Evolutionary conservation across 441 rosid genomes (phyloP).

Genomic region (Jatropha multifida): DNA sequence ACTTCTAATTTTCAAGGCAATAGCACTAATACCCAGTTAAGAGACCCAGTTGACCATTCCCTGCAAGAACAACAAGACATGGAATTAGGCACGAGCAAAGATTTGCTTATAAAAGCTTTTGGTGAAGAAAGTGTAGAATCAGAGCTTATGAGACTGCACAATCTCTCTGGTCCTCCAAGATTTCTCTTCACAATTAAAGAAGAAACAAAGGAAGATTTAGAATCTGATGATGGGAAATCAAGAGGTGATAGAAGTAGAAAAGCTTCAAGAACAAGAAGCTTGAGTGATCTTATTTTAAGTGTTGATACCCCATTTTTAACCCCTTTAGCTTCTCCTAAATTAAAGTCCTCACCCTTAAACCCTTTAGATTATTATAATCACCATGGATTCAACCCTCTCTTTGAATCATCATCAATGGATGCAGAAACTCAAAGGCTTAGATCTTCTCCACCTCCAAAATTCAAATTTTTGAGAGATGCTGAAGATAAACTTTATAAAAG

Average conservation of each 20-base stretch:
- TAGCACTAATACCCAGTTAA: slow-evolving; percentile 24
- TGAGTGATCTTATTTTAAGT: slow-evolving; percentile 58
- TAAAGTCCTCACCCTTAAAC: slow-evolving; percentile 35
- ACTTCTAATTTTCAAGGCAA: slow-evolving; percentile 30
- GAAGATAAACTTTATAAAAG: slow-evolving; percentile 71
- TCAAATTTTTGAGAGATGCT: slow-evolving; percentile 92
- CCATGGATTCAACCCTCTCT: slow-evolving; percentile 82
- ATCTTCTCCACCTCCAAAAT: slow-evolving; percentile 87
- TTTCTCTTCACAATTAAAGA: slow-evolving; percentile 92
- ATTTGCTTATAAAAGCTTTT: slow-evolving; percentile 43
- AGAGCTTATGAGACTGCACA: slow-evolving; percentile 90
- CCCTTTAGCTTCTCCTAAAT: slow-evolving; percentile 67
- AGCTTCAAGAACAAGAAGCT: slow-evolving; percentile 70
- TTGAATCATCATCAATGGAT: slow-evolving; percentile 57
- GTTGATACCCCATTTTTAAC: slow-evolving; percentile 50
- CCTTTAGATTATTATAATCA: slow-evolving; percentile 40
- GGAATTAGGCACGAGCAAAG: slow-evolving; percentile 64
- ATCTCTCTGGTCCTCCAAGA: slow-evolving; percentile 78
- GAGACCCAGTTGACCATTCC: slow-evolving; percentile 26
- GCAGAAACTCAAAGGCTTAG: slow-evolving; percentile 45
- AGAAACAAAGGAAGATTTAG: slow-evolving; percentile 90
- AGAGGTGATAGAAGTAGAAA: slow-evolving; percentile 51
- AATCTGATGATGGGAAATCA: slow-evolving; percentile 84
- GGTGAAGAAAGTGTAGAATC: slow-evolving; percentile 56
- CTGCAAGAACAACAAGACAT: slow-evolving; percentile 47